phyloP scores from a whole-genome alignment of 208 protist species.

The Trypanosoma brucei region DNA sequence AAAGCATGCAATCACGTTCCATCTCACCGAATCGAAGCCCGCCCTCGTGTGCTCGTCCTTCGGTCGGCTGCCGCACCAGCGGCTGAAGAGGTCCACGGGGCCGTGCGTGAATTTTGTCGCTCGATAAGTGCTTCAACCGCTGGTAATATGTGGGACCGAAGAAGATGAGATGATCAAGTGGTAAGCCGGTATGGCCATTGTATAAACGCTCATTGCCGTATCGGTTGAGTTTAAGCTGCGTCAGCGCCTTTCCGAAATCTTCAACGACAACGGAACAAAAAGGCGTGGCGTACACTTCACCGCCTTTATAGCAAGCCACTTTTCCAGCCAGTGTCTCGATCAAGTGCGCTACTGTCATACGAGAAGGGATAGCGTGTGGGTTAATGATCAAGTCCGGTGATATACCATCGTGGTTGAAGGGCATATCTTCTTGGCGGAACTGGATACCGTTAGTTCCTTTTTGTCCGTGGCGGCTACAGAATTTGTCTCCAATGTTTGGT shows the following conservation, averaged over 20 bases:
- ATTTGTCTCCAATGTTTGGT: constrained; percentile 98
- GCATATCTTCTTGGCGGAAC: constrained; percentile 96
- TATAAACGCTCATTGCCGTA: constrained; percentile 92
- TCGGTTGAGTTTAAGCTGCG: constrained; percentile 72
- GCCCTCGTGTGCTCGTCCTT: constrained; percentile 93
- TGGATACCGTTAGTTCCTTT: constrained; percentile 97
- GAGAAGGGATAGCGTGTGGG: constrained; percentile 97
- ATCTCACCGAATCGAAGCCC: constrained; percentile 97
- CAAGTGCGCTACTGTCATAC: constrained; percentile 98
- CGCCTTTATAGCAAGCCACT: constrained; percentile 56
- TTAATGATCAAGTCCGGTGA: constrained; percentile 98
- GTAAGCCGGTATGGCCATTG: constrained; percentile 94
- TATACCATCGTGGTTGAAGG: constrained; percentile 94
- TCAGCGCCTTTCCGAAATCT: constrained; percentile 64
- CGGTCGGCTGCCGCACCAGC: constrained; percentile 93
- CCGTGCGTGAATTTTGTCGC: constrained; percentile 93
- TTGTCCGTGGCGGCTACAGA: constrained; percentile 96
- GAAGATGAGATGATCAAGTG: constrained; percentile 90
- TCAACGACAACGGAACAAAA: constrained; percentile 92
- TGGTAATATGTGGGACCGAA: constrained; percentile 98
- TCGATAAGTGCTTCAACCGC: constrained; percentile 96
- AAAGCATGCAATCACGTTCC: constrained; percentile 97
- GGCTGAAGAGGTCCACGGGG: constrained; percentile 87
- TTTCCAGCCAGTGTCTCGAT: constrained; percentile 94
- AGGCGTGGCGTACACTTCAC: constrained; percentile 93